Evolutionary conservation across 176 grass and related monocot species (phyloP), one percentile per base, ranked within the genome.

Genomic region (Ensete ventricosum): DNA sequence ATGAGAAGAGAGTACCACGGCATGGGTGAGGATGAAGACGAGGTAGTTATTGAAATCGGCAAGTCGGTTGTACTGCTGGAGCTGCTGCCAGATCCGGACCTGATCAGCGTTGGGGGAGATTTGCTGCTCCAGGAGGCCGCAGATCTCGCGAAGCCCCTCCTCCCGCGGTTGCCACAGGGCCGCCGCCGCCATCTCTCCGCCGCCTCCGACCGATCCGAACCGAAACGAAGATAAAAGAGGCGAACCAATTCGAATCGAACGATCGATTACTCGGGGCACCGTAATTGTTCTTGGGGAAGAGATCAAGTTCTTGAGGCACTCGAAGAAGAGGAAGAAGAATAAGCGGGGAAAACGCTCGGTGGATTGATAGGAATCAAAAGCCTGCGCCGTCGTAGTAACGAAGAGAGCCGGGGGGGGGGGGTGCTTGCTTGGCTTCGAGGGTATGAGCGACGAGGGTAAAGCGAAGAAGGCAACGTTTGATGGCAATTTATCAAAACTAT

Each of bases 11-110:
- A 96, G 34, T 43, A 43, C 93, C 93, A 92, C 84, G 20, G 83
- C 88, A 53, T 86, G 81, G 62, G 90, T 55, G 34, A 98, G 90
- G 84, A 98, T 87, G 84, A 91, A 98, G 71, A 86, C 82, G 50
- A 98, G 88, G 67, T 98, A 93, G 72, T 98, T 98, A 67, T 98
- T 98, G 86, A 98, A 98, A 78, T 98, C 95, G 63, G 95, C 88
- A 84, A 98, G 93, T 78, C 85, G 95, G 88, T 84, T 89, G 76
- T 83, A 89, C 64, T 91, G 95, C 80, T 98, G 95, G 1, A 98
- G 95, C 82, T 89, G 90, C 75, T 88, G 90, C 95, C 86, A 93
- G 85, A 91, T 93, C 75, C 77, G 83, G 2, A 86, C 77, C 82
- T 98, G 88, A 86, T 98, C 95, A 72, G 90, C 89, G 82, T 81